Conservation (phyloP, 2,329 filamentous ascomycete genomes). For the Chrysoporthe austroafricana region DNA sequence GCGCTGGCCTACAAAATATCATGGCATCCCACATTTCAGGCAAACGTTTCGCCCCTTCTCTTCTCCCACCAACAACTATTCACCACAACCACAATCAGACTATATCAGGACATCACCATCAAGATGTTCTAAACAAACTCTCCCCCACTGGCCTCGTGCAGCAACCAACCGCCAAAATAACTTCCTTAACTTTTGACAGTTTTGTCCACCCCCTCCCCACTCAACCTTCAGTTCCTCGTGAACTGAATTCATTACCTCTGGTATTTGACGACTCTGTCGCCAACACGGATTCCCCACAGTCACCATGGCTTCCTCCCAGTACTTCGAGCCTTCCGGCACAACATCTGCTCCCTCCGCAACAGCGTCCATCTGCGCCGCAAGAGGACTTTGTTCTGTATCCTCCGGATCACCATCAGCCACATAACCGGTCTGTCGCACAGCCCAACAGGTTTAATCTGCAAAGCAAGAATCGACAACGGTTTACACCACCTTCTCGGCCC, state of each 20-base stretch:
- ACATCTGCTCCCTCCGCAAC: background rate
- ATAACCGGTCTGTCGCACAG: constrained; percentile 49
- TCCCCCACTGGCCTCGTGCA: constrained; percentile 40
- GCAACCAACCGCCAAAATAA: constrained; percentile 53
- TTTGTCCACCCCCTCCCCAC: constrained; percentile 47
- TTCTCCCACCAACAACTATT: constrained; percentile 41
- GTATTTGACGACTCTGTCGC: constrained; percentile 71
- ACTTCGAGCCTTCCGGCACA: constrained; percentile 64
- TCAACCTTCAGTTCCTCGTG: constrained; percentile 58
- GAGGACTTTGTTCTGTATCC: constrained; percentile 19
- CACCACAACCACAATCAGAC: constrained; percentile 37
- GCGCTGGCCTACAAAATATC: constrained; percentile 43
- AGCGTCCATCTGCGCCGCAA: constrained; percentile 17
- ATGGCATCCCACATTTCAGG: constrained; percentile 35
- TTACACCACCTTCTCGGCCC: constrained; percentile 39
- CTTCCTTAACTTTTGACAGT: constrained; percentile 46
- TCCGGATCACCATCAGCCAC: constrained; percentile 48
- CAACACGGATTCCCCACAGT: constrained; percentile 77
- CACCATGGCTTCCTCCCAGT: constrained; percentile 80
- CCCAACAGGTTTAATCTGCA: constrained; percentile 50
- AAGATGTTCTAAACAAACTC: constrained; percentile 63
- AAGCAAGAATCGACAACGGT: constrained; percentile 39
- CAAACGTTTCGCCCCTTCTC: constrained; percentile 33
- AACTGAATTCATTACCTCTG: constrained; percentile 70
- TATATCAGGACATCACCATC: constrained; percentile 45